Percentiles rank a stretch among this genome's conserved stretches.
Evolutionary conservation across 2,329 filamentous ascomycete genomes (phyloP).

Genomic region (Cucurbitaria berberidis): DNA sequence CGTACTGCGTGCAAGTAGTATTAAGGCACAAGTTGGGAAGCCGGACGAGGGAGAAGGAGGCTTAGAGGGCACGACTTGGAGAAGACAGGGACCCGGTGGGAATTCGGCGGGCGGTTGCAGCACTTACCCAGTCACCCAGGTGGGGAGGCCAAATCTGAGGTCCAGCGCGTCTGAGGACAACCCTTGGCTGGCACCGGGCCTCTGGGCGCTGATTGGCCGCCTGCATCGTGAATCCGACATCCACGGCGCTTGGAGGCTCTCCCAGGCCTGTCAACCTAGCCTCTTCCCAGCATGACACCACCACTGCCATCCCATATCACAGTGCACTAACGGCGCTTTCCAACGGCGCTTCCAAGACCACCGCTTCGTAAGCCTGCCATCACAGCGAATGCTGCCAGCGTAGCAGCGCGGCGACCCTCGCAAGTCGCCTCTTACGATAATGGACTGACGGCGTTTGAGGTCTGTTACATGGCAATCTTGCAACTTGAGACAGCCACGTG

Average conservation of each 20-base stretch:
- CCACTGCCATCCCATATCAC: slow-evolving; percentile 25
- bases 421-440: slow-evolving; percentile 19
- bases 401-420: slow-evolving; percentile 13
- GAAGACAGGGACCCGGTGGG: slow-evolving; percentile 38
- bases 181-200: slow-evolving; percentile 39
- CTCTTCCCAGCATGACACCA: slow-evolving; percentile 38
- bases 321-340: slow-evolving; percentile 15
- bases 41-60: slow-evolving; percentile 31
- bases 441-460: slow-evolving; percentile 42
- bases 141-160: slow-evolving; percentile 48
- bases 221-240: slow-evolving; percentile 33
- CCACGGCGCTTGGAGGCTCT: slow-evolving; percentile 41
- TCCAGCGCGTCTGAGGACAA: slow-evolving; percentile 43
- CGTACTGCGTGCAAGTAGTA: slow-evolving; percentile 27
- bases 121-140: slow-evolving; percentile 40
- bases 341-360: slow-evolving; percentile 22
- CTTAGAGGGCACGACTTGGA: slow-evolving; percentile 36
- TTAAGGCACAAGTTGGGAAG: slow-evolving; percentile 29
- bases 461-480: slow-evolving; percentile 46
- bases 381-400: slow-evolving; percentile 17
- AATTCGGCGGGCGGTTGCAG: slow-evolving; percentile 47
- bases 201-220: slow-evolving; percentile 36
- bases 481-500: slow-evolving; percentile 48
- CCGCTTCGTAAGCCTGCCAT: too few relatives aligned
- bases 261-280: slow-evolving; percentile 31